Evolutionary conservation across 768 basidiomycete species (phyloP), one percentile per base, ranked within the genome.

Genomic region (Mycena indigotica): DNA sequence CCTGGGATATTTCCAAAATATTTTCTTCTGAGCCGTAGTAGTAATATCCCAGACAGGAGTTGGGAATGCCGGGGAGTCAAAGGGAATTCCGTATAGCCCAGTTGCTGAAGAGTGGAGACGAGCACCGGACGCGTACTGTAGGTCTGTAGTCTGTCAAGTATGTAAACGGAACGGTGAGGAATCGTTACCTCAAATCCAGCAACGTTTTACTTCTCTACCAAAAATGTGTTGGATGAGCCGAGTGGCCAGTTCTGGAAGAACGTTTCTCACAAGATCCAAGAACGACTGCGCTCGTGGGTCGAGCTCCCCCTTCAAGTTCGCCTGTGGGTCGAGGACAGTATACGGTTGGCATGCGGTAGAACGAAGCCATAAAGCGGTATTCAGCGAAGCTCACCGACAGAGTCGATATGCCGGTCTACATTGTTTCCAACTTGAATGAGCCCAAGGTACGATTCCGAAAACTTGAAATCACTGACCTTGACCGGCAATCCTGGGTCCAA

Each of bases 301-400:
- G 12, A 73, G 72, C 5, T 80, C 82, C 10, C 88, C 89, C 73
- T 86, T 86, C n/a, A n/a, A n/a, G n/a, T n/a, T n/a, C 10, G 88
- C 87, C 15, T 79, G 75, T 3, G 88, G 85, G 65, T 90, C 91
- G 51, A 93, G 73, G 2, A 90, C 82, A 0, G 91, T 92, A 65
- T 92, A 93, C 0, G 91, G 91, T 66, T 93, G 91, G 68, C 91
- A 93, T 5, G 90, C 84, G 4, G 91, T 91, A 0, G 91, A 92
- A 44, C 91, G 70, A 17, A 93, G 79, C 91, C 91, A 93, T 4
- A 91, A 68, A 59, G 85, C 70, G 17, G 88, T 86, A 52, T 80
- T 58, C 24, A 81, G 72, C 19, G 63, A 55, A 13, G 77, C 70
- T 44, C 1, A 84, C 79, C 4, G 78, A 75, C 23, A 93, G 74